A percentile compares a stretch with the other conserved stretches of the same genome.
phyloP scores from a whole-genome alignment of 2,329 filamentous ascomycete species.

The Alternaria sp. region DNA sequence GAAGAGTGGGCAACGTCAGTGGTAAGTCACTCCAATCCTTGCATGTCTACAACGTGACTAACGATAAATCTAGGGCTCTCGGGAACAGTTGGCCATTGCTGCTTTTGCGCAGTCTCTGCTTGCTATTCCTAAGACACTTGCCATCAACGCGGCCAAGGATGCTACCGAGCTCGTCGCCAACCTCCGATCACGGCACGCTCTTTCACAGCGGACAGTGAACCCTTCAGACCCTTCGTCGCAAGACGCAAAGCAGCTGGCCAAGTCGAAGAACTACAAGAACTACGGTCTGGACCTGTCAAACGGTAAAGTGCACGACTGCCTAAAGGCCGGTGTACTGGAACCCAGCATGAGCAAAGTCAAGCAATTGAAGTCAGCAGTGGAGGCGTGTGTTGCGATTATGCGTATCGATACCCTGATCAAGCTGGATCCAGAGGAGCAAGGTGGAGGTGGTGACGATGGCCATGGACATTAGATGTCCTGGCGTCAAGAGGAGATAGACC shows the following conservation, averaged over 20 bases:
- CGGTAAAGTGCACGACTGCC: conserved; percentile 88
- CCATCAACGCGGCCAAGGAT: conserved; percentile 96
- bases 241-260: conserved; percentile 86
- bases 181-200: conserved; percentile 89
- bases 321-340: conserved; percentile 95
- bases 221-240: conserved; percentile 71
- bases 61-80: conserved; percentile 66
- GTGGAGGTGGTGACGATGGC: conserved; percentile 75
- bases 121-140: conserved; percentile 92
- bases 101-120: conserved; percentile 96
- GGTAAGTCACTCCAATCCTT: conserved; percentile 54
- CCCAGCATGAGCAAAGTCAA: conserved; percentile 98
- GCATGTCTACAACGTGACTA: conserved; percentile 1
- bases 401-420: conserved; percentile 98
- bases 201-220: conserved; percentile 79
- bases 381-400: conserved; percentile 99
- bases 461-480: conserved; percentile 72
- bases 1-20: conserved; percentile 99
- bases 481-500: conserved; percentile 6
- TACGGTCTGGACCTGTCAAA: conserved; percentile 91
- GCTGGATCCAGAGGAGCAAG: conserved; percentile 85
- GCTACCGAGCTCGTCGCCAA: conserved; percentile 94
- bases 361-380: conserved; percentile 97
- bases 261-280: conserved; percentile 98
- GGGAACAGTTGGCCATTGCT: conserved; percentile 96